Evolutionary conservation across 2,329 filamentous ascomycete genomes (phyloP), one percentile per base, ranked within the genome.

Genomic region (Alternaria dauci): DNA sequence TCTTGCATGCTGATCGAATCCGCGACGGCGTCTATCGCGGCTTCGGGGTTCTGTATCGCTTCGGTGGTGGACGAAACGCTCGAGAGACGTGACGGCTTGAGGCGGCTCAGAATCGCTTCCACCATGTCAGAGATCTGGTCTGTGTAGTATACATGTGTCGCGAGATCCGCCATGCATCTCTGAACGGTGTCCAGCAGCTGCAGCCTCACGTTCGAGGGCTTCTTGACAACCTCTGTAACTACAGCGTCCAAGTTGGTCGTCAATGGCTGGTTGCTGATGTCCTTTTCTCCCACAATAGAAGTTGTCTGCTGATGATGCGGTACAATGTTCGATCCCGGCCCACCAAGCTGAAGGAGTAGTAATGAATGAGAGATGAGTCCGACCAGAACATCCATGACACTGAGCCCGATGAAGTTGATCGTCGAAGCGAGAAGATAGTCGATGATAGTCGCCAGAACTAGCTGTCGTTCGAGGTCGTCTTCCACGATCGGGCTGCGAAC

Each of bases 91-190:
- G 82, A 81, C 3, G 93, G 92, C 77, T 91, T 95, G 30, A 98
- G 84, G 20, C 93, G 89, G 30, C 87, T 81, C 16, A 98, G 81
- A 44, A 98, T 89, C 0, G 92, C 88, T 20, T 89, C 86, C 52
- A 97, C 88, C 93, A 98, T 97, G 78, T 99, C 95, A 1, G 91
- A 89, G 56, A 98, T 92, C 78, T 99, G 95, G 70, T 98, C 94
- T 2, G 92, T 92, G 76, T 99, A 99, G 81, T 99, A 99, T 32
- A 97, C 89, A 74, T 99, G 95, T 0, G 92, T 97, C 2, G 94
- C 93, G 28, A 99, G 83, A 75, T 94, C 88, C n/a, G 93, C 93
- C 62, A 97, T 93, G 79, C 92, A 96, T 68, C 87, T 85, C 75
- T 95, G 90, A 16, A 98, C 85, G 32, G 89, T 87, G 34, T 83